Conservation (phyloP, 164 flowering plant species). For the Liquidambar formosana region DNA sequence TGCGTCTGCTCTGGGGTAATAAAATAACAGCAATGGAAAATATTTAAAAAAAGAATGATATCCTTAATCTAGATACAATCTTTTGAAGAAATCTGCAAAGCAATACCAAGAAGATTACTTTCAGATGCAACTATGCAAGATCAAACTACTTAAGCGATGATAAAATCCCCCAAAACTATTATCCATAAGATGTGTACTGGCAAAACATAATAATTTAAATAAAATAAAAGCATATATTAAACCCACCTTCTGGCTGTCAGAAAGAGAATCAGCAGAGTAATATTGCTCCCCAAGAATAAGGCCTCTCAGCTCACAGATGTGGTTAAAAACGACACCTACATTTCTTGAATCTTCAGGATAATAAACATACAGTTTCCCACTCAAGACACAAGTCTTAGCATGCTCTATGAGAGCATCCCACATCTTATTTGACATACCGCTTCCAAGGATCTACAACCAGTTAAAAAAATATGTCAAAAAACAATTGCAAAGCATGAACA, state of each 20-base stretch:
- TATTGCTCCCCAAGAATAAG: constrained; percentile 40
- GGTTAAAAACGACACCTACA: constrained; percentile 45
- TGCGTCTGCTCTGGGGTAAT: too few relatives aligned
- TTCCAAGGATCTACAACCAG: constrained; percentile 62
- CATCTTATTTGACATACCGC: constrained; percentile 75
- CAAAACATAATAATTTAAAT: background rate
- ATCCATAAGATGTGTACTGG: too few relatives aligned
- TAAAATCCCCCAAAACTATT: background rate
- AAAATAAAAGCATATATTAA: too few relatives aligned
- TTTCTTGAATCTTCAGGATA: constrained; percentile 39
- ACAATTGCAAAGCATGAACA: background rate
- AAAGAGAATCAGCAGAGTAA: constrained; percentile 37
- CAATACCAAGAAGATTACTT: too few relatives aligned
- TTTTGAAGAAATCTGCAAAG: too few relatives aligned
- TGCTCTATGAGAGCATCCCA: constrained; percentile 78
- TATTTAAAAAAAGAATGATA: too few relatives aligned
- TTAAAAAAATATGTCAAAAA: constrained; percentile 2
- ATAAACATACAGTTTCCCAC: constrained; percentile 45
- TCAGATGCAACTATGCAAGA: too few relatives aligned
- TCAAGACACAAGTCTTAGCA: constrained; percentile 67
- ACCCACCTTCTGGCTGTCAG: constrained; percentile 46
- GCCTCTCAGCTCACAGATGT: constrained; percentile 41
- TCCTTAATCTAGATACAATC: too few relatives aligned
- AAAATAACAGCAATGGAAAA: too few relatives aligned
- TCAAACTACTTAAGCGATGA: too few relatives aligned